Conservation (phyloP, 164 flowering plant genomes). For the Sedum album region DNA sequence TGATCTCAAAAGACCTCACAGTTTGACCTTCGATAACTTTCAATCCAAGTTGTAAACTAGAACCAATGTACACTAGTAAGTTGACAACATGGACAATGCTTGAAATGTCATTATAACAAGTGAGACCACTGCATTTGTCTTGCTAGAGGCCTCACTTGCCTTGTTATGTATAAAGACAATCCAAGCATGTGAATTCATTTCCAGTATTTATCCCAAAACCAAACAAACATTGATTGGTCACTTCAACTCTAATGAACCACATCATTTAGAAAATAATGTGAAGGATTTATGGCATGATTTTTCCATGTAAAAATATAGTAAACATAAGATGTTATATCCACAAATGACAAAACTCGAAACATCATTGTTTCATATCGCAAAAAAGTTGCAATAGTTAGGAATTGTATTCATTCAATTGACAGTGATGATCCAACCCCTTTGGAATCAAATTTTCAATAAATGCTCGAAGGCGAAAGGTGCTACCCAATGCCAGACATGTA, state of each 20-base stretch:
- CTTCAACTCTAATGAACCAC: background rate
- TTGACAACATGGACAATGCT: too few relatives aligned
- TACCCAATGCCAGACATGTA: background rate
- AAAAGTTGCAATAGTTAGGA: background rate
- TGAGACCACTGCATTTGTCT: background rate
- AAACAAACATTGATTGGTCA: background rate
- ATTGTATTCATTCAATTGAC: background rate
- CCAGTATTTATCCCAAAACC: background rate
- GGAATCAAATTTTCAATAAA: background rate
- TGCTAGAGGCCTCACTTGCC: background rate
- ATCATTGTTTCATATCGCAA: background rate
- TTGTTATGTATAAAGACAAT: background rate
- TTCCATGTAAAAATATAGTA: background rate
- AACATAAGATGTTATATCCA: background rate
- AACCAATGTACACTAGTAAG: background rate
- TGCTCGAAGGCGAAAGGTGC: conserved; percentile 2
- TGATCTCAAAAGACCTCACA: background rate
- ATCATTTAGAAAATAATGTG: background rate
- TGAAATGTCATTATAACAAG: background rate
- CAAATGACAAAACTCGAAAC: background rate
- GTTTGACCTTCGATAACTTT: background rate
- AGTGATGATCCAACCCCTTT: background rate
- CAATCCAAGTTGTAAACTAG: background rate
- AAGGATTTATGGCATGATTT: background rate
- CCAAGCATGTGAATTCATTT: background rate